These are phyloP conservation scores for Acorus gramineus DNA, from an alignment of 106 monocot genomes.

Conservation along the genomic window DNA sequence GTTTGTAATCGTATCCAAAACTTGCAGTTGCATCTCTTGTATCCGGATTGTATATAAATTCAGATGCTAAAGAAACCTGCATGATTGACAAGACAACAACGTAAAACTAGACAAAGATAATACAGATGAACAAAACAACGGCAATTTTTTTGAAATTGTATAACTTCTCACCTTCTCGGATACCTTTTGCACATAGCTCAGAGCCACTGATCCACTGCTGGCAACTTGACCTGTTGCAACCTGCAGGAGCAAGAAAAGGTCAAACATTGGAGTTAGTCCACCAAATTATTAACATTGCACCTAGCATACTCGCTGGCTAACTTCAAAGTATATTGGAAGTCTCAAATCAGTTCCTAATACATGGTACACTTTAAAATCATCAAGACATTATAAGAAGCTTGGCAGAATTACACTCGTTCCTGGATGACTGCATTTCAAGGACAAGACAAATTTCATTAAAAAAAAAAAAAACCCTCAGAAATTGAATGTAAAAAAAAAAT, in stretches of 20 bases:
- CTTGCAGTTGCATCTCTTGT: conserved; percentile 82
- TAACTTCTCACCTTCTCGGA: conserved; percentile 75
- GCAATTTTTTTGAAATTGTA: background rate
- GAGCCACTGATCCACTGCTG: conserved; percentile 79
- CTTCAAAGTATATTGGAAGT: too few relatives aligned
- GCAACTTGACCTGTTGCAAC: conserved; percentile 90
- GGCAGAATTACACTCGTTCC: too few relatives aligned
- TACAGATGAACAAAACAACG: background rate
- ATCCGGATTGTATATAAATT: conserved; percentile 98
- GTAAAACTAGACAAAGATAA: background rate
- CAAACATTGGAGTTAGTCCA: too few relatives aligned
- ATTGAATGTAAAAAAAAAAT: too few relatives aligned
- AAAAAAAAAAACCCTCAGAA: too few relatives aligned
- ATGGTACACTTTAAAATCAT: too few relatives aligned
- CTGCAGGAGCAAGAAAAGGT: conserved; percentile 17
- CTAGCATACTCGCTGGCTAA: too few relatives aligned
- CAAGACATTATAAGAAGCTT: too few relatives aligned
- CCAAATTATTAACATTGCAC: too few relatives aligned
- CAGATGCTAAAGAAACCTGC: conserved; percentile 97
- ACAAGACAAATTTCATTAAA: too few relatives aligned
- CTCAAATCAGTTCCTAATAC: too few relatives aligned
- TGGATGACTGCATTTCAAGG: too few relatives aligned
- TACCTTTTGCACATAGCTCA: conserved; percentile 98
- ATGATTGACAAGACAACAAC: background rate
- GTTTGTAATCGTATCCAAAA: conserved; percentile 98